Base-by-base conservation (phyloP, 2,329 filamentous ascomycete genomes). In the Fusarium pseudonygamai region DNA sequence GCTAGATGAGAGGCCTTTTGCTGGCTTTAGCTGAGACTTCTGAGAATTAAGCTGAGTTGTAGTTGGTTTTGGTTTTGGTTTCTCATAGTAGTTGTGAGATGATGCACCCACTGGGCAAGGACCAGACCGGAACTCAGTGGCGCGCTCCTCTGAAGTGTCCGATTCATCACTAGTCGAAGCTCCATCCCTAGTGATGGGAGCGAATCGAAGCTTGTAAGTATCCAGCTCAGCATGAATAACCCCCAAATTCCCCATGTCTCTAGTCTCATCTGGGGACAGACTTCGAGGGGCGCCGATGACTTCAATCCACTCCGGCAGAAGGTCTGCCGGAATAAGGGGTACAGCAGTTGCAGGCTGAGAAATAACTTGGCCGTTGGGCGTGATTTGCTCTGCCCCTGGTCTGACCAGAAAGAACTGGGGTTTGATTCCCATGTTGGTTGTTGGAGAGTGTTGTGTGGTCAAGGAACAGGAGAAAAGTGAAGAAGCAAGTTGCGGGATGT, bases 251-350 rank as follows among this genome's bases (percentile, higher is more conserved):
- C 64, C 75, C 76, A 87, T 81, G 13, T 80, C 81, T 10, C 68
- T 70, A 5, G 82, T 83, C 61, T 87, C 80, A 40, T 82, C 80
- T 11, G 79, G 69, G 7, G 71, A 73, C 18, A 88, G 78, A 58
- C 81, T 73, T 11, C 85, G 84, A 7, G 87, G 85, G 7, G 86
- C 79, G 30, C 83, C 85, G 39, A 81, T 64, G 16, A 87, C 75
- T 10, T 84, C 79, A 8, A 88, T 69, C 81, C 85, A 85, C 4
- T 79, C 76, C 0, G 87, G 87, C 0, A 90, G 83, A 67, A 88
- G 82, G 75, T 89, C 87, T 18, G 85, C 78, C 1, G 87, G 83
- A n/a, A 90, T 82, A n/a, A 90, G 82, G 12, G 88, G 88, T 3
- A 89, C 86, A 7, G 87, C 82, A 12, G 79, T 77, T 7, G 80